phyloP scores from a whole-genome alignment of 1,284 basidiomycete species.

The Nidula niveotomentosa region DNA sequence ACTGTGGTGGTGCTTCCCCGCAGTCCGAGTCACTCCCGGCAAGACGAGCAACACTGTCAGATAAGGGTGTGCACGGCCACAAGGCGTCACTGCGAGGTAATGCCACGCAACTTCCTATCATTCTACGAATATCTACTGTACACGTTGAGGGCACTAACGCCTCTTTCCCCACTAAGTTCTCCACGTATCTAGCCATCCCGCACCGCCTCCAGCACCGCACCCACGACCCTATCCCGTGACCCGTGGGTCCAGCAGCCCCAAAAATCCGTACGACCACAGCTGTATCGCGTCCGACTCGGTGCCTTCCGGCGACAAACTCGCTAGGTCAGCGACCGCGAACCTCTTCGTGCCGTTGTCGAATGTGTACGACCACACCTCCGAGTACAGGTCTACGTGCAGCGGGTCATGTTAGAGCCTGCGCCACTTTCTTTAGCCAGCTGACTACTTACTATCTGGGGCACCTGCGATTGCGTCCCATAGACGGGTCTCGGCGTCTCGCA shows the following conservation, averaged over 20 bases:
- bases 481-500: constrained; percentile 16
- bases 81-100: not conserved
- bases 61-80: too few relatives aligned
- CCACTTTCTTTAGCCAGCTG: not conserved
- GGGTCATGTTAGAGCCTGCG: not conserved
- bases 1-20: too few relatives aligned
- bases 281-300: constrained; percentile 25
- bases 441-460: constrained; percentile 15
- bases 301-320: constrained; percentile 16
- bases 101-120: not conserved
- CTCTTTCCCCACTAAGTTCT: too few relatives aligned
- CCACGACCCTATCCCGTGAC: not conserved
- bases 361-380: constrained; percentile 23
- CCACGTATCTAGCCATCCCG: too few relatives aligned
- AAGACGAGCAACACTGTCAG: too few relatives aligned
- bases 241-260: constrained; percentile 17
- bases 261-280: constrained; percentile 25
- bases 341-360: constrained; percentile 17
- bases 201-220: not conserved
- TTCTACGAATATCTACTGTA: too few relatives aligned
- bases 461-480: constrained; percentile 21
- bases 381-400: constrained; percentile 13
- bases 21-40: too few relatives aligned
- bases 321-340: constrained; percentile 21
- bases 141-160: too few relatives aligned